Conservation (phyloP, 495 filamentous ascomycete genomes). For the Hypoxylon cercidicola region DNA sequence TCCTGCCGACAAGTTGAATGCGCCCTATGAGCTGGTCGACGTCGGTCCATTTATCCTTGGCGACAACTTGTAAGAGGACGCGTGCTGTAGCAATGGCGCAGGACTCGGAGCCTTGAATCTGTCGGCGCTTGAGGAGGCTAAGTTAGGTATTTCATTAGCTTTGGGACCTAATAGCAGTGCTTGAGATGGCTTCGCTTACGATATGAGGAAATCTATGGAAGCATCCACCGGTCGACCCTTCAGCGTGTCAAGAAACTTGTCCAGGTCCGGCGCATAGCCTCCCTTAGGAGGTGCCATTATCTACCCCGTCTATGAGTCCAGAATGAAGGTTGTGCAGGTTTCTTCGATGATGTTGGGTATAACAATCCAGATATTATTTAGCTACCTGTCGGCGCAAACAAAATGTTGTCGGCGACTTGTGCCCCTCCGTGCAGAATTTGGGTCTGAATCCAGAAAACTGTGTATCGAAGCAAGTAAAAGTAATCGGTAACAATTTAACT, state of each 20-base stretch:
- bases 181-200: slow-evolving; percentile 63
- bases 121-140: slow-evolving; percentile 88
- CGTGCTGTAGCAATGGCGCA: slow-evolving; percentile 92
- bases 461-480: background rate
- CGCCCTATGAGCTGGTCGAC: slow-evolving; percentile 79
- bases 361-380: slow-evolving; percentile 6
- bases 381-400: slow-evolving; percentile 28
- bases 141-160: slow-evolving; percentile 5
- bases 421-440: background rate
- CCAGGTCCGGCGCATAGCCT: slow-evolving; percentile 71
- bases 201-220: slow-evolving; percentile 82
- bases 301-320: background rate
- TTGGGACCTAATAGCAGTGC: slow-evolving; percentile 14
- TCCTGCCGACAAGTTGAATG: slow-evolving; percentile 77
- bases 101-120: slow-evolving; percentile 85
- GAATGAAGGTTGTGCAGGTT: background rate
- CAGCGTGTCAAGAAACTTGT: slow-evolving; percentile 80
- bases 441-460: background rate
- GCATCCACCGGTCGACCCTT: slow-evolving; percentile 76
- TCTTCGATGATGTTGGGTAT: slow-evolving; percentile 12
- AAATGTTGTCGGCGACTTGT: slow-evolving; percentile 7
- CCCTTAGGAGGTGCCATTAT: slow-evolving; percentile 55
- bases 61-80: slow-evolving; percentile 84
- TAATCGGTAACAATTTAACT: background rate
- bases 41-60: slow-evolving; percentile 74